These are phyloP conservation scores for Solanum sitiens DNA, from an alignment of 257 asterid genomes.

Conservation along the genomic window DNA sequence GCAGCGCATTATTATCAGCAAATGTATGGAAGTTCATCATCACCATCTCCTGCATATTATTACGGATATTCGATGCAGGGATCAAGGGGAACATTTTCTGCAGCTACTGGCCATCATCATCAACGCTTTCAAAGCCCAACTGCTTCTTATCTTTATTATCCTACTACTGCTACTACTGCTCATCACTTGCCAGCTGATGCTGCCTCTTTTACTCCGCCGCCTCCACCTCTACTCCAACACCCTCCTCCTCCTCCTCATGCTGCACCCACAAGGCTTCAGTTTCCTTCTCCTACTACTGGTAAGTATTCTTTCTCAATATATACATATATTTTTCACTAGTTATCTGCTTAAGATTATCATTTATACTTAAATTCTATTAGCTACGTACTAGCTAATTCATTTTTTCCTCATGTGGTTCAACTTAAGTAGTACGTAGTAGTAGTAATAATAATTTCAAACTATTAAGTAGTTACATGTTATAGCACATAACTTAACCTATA, in stretches of 20 bases:
- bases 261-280: constrained; percentile 34
- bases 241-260: neutral
- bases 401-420: too few species aligned
- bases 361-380: too few species aligned
- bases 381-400: too few species aligned
- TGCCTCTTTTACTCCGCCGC: constrained; percentile 29
- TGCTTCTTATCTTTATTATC: constrained; percentile 61
- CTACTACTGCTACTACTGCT: neutral
- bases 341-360: too few species aligned
- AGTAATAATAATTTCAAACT: too few species aligned
- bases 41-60: constrained; percentile 52
- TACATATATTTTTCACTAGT: too few species aligned
- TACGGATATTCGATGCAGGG: constrained; percentile 61
- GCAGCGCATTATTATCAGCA: constrained; percentile 59
- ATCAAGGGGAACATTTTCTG: constrained; percentile 51
- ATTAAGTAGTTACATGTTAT: too few species aligned
- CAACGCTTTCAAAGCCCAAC: constrained; percentile 59
- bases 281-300: constrained; percentile 58
- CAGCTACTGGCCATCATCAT: constrained; percentile 7
- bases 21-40: constrained; percentile 49
- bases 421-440: too few species aligned
- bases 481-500: too few species aligned
- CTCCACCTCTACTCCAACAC: constrained; percentile 33
- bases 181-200: constrained; percentile 28
- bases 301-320: neutral